Evolutionary conservation across 805 yeast genomes (phyloP).

Genomic region (Jamesozyma hellenica): DNA sequence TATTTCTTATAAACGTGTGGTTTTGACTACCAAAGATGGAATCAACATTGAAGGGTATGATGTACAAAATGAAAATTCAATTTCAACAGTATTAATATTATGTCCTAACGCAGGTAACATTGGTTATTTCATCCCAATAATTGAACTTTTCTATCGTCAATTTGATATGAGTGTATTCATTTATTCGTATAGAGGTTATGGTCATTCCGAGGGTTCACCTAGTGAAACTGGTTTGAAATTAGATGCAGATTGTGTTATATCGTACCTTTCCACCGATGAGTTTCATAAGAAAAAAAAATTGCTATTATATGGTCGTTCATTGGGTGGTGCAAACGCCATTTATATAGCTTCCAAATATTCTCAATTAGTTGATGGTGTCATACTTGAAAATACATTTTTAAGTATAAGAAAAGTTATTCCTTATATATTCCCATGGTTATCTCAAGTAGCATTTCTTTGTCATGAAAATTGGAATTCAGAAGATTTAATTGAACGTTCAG

Average conservation of each 20-base stretch:
- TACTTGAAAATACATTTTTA: slow-evolving; percentile 81
- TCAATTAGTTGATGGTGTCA: slow-evolving; percentile 45
- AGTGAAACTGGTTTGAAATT: slow-evolving; percentile 68
- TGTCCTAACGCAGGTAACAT: slow-evolving; percentile 96
- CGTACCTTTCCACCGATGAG: slow-evolving; percentile 43
- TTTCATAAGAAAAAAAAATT: slow-evolving; percentile 41
- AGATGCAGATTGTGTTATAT: slow-evolving; percentile 69
- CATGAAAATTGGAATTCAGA: slow-evolving; percentile 83
- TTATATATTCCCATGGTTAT: slow-evolving; percentile 60
- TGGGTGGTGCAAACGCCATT: slow-evolving; percentile 92
- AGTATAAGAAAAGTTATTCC: slow-evolving; percentile 63
- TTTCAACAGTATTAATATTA: slow-evolving; percentile 60
- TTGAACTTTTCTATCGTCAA: slow-evolving; percentile 49
- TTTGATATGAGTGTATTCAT: slow-evolving; percentile 70
- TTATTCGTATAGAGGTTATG: slow-evolving; percentile 88
- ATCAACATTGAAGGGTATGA: slow-evolving; percentile 57
- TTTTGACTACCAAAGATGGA: slow-evolving; percentile 59
- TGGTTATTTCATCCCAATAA: slow-evolving; percentile 81
- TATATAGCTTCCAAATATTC: slow-evolving; percentile 60
- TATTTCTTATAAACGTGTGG: slow-evolving; percentile 53
- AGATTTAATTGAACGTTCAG: slow-evolving; percentile 39
- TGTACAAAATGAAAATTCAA: slow-evolving; percentile 27
- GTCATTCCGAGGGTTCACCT: slow-evolving; percentile 66
- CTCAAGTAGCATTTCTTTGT: slow-evolving; percentile 48
- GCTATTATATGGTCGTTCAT: slow-evolving; percentile 74